Evolutionary conservation across 208 protist species (phyloP), one percentile per base, ranked within the genome.

Genomic region (Trypanosoma caninum): DNA sequence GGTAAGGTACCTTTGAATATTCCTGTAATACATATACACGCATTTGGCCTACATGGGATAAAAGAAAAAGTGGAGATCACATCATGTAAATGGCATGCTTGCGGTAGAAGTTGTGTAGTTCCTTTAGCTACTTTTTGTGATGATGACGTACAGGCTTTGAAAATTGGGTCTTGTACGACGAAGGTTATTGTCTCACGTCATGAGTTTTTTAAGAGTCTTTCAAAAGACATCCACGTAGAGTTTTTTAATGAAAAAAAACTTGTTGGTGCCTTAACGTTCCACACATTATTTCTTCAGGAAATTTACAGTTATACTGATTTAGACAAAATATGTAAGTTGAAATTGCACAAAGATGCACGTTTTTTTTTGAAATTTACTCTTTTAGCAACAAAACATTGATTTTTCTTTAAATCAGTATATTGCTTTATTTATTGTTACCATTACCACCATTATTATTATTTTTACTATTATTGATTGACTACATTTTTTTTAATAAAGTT

Each of bases 281-380:
- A 78, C 63, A 80, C 76, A 23, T 62, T 84, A 16, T 85, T 87
- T 35, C 63, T 84, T 53, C 45, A 87, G 45, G 57, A 63, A 27
- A 34, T 22, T 14, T 87, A 83, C 46, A 14, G 14, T 8, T 67
- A 63, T 3, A 57, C 8, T 2, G 70, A 31, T 2, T 58, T 86
- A 34, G 79, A 90, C 35, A 74, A 74, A 63, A 56, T 90, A 31
- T 66, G 46, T 31, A 79, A 76, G 47, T 54, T 76, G 35, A 66
- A 65, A 53, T 23, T 52, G 37, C 45, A 31, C 2, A 46, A 53
- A 16, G 58, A 78, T 20, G 52, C 52, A 35, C 37, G 41, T 22
- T 33, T 63, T 31, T 63, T 20, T 33, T n/a, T 66, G 0, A 37
- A 58, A 5, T 59, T 45, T 58, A 31, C 23, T n/a, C 37, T 20